Percentiles rank a stretch among this genome's conserved stretches.
Evolutionary conservation across 2,329 filamentous ascomycete genomes (phyloP).

Genomic region (Beauveria scarabaeidicola): DNA sequence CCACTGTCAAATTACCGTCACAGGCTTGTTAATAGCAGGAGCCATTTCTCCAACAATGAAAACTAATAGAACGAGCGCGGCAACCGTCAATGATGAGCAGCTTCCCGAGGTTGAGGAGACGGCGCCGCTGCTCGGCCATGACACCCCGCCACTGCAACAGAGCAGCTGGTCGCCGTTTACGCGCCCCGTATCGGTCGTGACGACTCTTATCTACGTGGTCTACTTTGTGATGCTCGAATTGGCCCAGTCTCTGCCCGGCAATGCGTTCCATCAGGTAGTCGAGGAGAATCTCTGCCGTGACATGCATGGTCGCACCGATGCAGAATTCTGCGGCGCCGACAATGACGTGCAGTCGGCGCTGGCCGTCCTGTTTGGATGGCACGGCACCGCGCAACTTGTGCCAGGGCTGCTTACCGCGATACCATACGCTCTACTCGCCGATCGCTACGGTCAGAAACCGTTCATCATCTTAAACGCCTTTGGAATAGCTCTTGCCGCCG

Average conservation of each 20-base stretch:
- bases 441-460: not conserved
- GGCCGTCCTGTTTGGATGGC: not conserved
- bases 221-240: not conserved
- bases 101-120: not conserved
- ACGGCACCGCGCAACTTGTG: not conserved
- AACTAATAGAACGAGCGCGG: not conserved
- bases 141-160: not conserved
- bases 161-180: not conserved
- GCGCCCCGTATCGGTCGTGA: not conserved
- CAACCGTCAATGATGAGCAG: not conserved
- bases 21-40: not conserved
- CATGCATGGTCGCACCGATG: not conserved
- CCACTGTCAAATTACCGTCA: not conserved
- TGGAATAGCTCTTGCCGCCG: not conserved
- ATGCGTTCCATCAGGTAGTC: not conserved
- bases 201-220: not conserved
- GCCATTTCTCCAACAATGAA: not conserved
- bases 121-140: not conserved
- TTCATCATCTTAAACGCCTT: not conserved
- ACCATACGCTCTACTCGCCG: not conserved
- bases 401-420: not conserved
- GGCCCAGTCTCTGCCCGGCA: not conserved
- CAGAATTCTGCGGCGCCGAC: not conserved
- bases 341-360: not conserved
- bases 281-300: constrained; percentile 1